Evolutionary conservation across 768 basidiomycete species (phyloP), one percentile per base, ranked within the genome.

Genomic region (Lactarius evosmus): DNA sequence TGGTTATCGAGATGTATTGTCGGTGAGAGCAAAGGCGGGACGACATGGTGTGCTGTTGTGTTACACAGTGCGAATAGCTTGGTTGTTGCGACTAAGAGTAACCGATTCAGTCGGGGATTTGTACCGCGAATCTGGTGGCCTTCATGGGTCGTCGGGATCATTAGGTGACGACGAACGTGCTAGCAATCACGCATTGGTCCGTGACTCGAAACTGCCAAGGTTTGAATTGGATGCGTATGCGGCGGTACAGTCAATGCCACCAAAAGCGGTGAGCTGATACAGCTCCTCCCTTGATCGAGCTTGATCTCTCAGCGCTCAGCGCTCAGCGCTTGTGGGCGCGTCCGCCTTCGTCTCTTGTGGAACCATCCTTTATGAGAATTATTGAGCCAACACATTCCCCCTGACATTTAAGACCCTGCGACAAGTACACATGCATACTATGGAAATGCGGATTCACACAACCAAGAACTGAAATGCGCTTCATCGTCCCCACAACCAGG

Each of bases 111-210:
- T 29, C 29, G 30, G 22, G 46, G 33, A 51, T 61, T 41, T 65
- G 61, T 65, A 41, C 4, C 29, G 50, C 22, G 2, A 14, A 1
- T 4, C 36, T 14, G 36, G 36, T 38, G n/a, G 22, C 46, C 11
- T n/a, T 9, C 30, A 1, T 52, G 64, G 61, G 64, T 65, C 64
- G 61, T 65, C 16, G 53, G 46, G 27, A n/a, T n/a, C n/a, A n/a
- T n/a, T 32, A 14, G 22, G 49, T 32, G 59, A 27, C 19, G 7
- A 40, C 50, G 34, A 59, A 54, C 40, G 62, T 44, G 52, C 52
- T 52, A 22, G 51, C 19, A 22, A 12, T 17, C 12, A 46, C 7
- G 3, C 4, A 36, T n/a, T 58, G 41, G 54, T 59, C 40, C 3
- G 22, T 63, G 62, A 58, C 62, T 50, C 58, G 49, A 36, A 27